Percentiles rank a stretch among this genome's conserved stretches.
These are phyloP conservation scores for Cardamine chenopodiifolia DNA, from an alignment of 345 rosid species.

Conservation along the genomic window DNA sequence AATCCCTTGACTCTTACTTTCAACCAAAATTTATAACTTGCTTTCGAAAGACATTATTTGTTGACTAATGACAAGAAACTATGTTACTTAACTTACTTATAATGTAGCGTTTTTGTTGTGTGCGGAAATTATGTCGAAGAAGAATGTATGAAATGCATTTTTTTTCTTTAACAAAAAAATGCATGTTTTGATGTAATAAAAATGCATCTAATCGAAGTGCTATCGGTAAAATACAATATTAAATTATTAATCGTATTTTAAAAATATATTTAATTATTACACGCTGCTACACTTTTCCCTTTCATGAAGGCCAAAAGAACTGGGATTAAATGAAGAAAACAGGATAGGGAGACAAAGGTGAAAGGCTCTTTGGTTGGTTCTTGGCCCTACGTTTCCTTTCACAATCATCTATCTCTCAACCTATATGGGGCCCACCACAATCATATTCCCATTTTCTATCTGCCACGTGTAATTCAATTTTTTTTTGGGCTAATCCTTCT, in stretches of 20 bases:
- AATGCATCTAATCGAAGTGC: neutral
- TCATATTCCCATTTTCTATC: conserved; percentile 13
- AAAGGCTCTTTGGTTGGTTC: conserved; percentile 28
- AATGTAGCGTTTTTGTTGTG: neutral
- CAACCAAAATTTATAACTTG: too few relatives aligned
- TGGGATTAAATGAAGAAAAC: conserved; percentile 18
- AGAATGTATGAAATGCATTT: neutral
- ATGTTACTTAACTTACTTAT: neutral
- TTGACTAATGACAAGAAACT: neutral
- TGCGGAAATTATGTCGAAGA: neutral
- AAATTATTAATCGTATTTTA: neutral
- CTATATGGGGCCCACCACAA: conserved; percentile 19
- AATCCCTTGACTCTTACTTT: too few relatives aligned
- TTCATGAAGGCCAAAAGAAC: conserved; percentile 40
- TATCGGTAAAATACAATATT: neutral
- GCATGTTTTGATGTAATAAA: neutral
- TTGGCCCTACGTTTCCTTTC: conserved; percentile 35
- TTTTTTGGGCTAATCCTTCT: neutral
- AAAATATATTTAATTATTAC: neutral
- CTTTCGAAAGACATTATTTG: neutral
- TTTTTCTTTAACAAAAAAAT: too few relatives aligned
- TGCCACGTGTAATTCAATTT: conserved; percentile 27
- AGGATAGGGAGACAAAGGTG: conserved; percentile 35
- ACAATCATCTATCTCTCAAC: conserved; percentile 26
- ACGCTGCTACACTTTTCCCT: conserved; percentile 30